Base-by-base conservation (phyloP, 176 grass and related monocot species). In the Lolium multiflorum region DNA sequence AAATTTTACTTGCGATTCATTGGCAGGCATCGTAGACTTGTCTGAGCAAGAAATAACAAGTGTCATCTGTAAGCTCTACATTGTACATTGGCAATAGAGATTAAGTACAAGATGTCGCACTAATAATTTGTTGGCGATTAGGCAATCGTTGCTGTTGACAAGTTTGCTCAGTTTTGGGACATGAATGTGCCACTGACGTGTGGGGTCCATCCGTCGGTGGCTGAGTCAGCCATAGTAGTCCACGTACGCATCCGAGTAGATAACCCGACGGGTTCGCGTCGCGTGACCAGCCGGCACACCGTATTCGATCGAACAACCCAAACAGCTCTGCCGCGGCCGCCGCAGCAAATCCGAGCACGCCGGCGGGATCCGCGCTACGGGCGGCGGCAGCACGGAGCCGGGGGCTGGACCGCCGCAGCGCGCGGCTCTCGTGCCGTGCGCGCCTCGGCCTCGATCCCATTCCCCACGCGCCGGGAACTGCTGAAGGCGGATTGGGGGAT, bases 161-260 rank as follows among this genome's bases (percentile, higher is more conserved):
- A n/a, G n/a, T n/a, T n/a, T n/a, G n/a, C n/a, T n/a, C n/a, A n/a
- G n/a, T n/a, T n/a, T n/a, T n/a, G n/a, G n/a, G n/a, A n/a, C n/a
- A n/a, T n/a, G n/a, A n/a, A n/a, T n/a, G n/a, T n/a, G n/a, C n/a
- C n/a, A n/a, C n/a, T n/a, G n/a, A n/a, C n/a, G n/a, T n/a, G n/a
- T n/a, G n/a, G n/a, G n/a, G n/a, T n/a, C n/a, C n/a, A n/a, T n/a
- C n/a, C n/a, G n/a, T n/a, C n/a, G n/a, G n/a, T n/a, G n/a, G n/a
- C n/a, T n/a, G n/a, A n/a, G n/a, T n/a, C n/a, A n/a, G n/a, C n/a
- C n/a, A n/a, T n/a, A n/a, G n/a, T n/a, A n/a, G n/a, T n/a, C n/a
- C 76, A 79, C 76, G 64, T 86, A 26, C 11, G 63, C 75, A 60
- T 57, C 51, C 51, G 63, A 86, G 75, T 79, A 71, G 74, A 70